Evolutionary conservation across 2,329 filamentous ascomycete genomes (phyloP), one percentile per base, ranked within the genome.

Genomic region (Lachnellula arida): DNA sequence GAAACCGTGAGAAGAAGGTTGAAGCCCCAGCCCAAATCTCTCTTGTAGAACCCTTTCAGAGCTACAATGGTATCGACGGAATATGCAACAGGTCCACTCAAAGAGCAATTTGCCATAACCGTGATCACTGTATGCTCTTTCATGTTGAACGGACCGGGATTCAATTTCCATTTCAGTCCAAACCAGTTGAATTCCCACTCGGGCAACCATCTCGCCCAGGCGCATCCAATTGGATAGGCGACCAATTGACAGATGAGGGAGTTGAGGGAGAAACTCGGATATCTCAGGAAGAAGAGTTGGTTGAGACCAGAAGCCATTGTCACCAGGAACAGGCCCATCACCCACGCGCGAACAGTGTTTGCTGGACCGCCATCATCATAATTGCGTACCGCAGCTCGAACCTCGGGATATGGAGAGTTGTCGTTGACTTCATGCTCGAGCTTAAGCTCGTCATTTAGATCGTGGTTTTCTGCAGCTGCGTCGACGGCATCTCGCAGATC

Each of bases 31-130:
- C 79, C 14, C 87, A 72, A 55, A 82, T 86, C 68, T 88, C 87
- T 1, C 82, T 87, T 5, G 82, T 91, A 91, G 63, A 89, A 90
- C 12, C 86, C 78, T 28, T 82, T 73, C 70, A 89, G 86, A 0
- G 87, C 87, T 2, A 89, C 75, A 46, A 91, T 80, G 32, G 89
- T 85, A 62, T 91, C 87, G 1, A 87, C 90, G 0, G 86, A 85
- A 64, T 91, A 91, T 4, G 67, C 75, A 79, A 85, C 60, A 83
- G 65, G 52, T 70, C 71, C 54, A 2, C 59, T 54, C 34, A 59
- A 58, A 7, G 60, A 49, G 12, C 56, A 57, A 52, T 52, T 59
- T 11, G 61, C 56, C 62, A 86, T 86, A 61, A 86, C 81, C n/a
- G 83, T 80, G 54, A 87, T 85, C 57, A 88, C 78, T 43, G 82